Percentiles rank a stretch among this genome's conserved stretches.
These are phyloP conservation scores for Dryas alaskensis DNA, from an alignment of 306 rosid genomes.

Conservation along the genomic window DNA sequence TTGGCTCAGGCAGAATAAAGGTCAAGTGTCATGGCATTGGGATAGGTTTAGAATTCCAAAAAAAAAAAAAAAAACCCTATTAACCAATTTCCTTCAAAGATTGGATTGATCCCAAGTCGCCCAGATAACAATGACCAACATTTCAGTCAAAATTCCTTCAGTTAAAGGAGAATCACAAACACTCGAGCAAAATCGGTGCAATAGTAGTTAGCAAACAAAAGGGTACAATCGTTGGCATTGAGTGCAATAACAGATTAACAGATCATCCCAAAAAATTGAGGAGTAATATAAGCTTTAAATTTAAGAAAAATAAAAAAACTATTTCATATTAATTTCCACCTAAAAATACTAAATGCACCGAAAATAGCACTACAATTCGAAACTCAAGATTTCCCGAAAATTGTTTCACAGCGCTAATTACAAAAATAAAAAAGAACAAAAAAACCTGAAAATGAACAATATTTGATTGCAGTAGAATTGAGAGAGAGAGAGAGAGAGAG, in stretches of 20 bases:
- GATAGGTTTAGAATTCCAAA: not conserved
- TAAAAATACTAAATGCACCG: not conserved
- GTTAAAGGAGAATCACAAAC: not conserved
- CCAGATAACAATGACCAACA: not conserved
- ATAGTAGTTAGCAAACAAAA: too few species aligned
- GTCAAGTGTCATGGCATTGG: not conserved
- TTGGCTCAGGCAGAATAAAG: not conserved
- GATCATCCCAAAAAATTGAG: not conserved
- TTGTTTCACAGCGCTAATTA: not conserved
- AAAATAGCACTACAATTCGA: not conserved
- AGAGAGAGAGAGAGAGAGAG: slow-evolving; percentile 14
- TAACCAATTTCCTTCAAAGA: not conserved
- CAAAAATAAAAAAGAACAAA: not conserved
- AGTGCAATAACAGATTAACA: not conserved
- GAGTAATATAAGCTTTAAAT: not conserved
- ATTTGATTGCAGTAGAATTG: slow-evolving; percentile 24
- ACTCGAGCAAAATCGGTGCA: not conserved
- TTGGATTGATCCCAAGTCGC: not conserved
- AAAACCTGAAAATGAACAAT: not conserved
- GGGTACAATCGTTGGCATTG: not conserved
- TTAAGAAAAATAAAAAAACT: not conserved
- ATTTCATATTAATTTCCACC: not conserved
- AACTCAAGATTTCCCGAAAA: not conserved
- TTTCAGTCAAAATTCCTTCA: not conserved
- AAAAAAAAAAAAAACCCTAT: not conserved